A percentile compares a stretch with the other conserved stretches of the same genome.
These are phyloP conservation scores for Cetraspora pellucida DNA, from an alignment of 192 early-diverging fungal genomes.

Conservation along the genomic window DNA sequence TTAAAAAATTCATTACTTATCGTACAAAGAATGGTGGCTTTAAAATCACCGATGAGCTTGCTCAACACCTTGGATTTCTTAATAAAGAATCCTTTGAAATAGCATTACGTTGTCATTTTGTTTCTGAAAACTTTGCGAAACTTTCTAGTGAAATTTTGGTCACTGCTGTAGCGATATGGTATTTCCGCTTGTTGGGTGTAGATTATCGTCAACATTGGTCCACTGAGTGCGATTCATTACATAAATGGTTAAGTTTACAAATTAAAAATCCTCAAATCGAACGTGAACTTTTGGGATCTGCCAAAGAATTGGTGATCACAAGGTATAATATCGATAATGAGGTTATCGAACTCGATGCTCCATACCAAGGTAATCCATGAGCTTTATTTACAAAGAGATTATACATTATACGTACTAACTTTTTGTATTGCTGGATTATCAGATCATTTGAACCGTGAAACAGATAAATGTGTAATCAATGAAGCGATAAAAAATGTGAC, in stretches of 20 bases:
- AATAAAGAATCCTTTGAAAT: background rate
- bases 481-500: too few species aligned
- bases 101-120: background rate
- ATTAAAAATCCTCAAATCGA: constrained; percentile 3
- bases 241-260: background rate
- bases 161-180: background rate
- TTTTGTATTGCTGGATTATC: too few species aligned
- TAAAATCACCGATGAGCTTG: background rate
- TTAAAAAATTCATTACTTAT: background rate
- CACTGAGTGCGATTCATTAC: background rate
- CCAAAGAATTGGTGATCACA: background rate
- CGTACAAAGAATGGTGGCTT: background rate
- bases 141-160: background rate
- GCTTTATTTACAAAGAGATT: too few species aligned
- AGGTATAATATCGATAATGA: background rate
- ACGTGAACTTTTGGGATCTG: background rate
- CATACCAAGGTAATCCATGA: too few species aligned
- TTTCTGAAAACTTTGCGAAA: background rate
- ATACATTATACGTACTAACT: too few species aligned
- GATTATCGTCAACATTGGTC: constrained; percentile 1
- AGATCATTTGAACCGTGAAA: too few species aligned
- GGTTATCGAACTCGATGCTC: background rate
- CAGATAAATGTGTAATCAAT: too few species aligned
- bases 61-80: background rate
- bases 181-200: background rate